phyloP scores from a whole-genome alignment of 2,329 filamentous ascomycete genomes.

The Xylariaceae sp. region DNA sequence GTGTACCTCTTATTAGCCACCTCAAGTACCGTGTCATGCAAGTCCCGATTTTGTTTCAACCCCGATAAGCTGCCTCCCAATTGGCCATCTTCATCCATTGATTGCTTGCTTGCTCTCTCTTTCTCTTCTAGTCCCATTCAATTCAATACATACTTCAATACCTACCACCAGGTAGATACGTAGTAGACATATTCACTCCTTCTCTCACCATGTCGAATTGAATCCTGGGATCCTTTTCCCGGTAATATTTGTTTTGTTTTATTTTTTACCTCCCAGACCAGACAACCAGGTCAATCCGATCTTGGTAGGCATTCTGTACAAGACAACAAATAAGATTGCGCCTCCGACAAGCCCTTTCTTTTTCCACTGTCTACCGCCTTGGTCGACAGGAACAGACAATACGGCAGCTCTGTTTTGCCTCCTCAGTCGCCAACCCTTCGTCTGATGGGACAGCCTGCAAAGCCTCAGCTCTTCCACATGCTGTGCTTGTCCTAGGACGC shows the following conservation, averaged over 20 bases:
- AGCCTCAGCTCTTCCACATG: slow-evolving; percentile 17
- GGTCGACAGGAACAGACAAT: background rate
- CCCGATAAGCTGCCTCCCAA: background rate
- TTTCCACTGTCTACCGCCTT: background rate
- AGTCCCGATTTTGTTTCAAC: background rate
- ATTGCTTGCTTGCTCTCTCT: background rate
- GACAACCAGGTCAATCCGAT: background rate
- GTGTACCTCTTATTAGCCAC: background rate
- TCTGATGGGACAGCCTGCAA: slow-evolving; percentile 11
- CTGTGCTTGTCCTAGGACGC: slow-evolving; percentile 2
- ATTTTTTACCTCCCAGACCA: background rate
- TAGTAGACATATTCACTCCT: background rate
- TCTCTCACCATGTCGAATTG: background rate
- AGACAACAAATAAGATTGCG: background rate
- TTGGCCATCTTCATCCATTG: background rate
- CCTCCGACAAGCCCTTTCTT: background rate
- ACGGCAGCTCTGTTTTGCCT: background rate
- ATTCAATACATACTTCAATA: too few species aligned
- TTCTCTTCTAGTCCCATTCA: background rate
- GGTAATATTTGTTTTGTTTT: background rate
- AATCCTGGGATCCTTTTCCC: background rate
- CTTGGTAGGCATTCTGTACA: background rate
- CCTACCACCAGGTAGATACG: background rate
- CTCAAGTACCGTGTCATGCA: background rate
- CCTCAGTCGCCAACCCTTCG: background rate